Evolutionary conservation across 768 basidiomycete species (phyloP).

Genomic region (Mycena maculata): DNA sequence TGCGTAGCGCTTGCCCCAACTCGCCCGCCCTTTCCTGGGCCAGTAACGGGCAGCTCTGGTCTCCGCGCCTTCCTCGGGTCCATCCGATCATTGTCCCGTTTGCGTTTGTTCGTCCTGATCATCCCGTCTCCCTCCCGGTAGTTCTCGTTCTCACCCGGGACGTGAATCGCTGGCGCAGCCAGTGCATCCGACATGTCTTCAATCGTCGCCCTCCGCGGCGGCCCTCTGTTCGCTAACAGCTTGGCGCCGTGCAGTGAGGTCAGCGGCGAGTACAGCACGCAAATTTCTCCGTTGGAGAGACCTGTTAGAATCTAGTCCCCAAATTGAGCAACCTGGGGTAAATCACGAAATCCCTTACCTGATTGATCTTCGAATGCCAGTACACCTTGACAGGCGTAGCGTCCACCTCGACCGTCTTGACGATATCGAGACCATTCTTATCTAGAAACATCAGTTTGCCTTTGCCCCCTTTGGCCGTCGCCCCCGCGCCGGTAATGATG

Average conservation of each 20-base stretch:
- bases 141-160: conserved; percentile 93
- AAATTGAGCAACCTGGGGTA: conserved; percentile 9
- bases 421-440: conserved; percentile 76
- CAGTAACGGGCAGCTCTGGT: conserved; percentile 92
- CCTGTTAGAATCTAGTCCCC: conserved; percentile 85
- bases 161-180: conserved; percentile 88
- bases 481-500: conserved; percentile 85
- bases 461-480: conserved; percentile 70
- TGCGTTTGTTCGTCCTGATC: conserved; percentile 83
- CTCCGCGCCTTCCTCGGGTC: conserved; percentile 93
- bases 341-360: conserved; percentile 59
- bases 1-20: conserved; percentile 98
- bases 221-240: conserved; percentile 87
- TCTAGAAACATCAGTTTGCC: conserved; percentile 82
- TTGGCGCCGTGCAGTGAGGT: conserved; percentile 94
- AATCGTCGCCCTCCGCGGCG: conserved; percentile 80
- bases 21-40: conserved; percentile 92
- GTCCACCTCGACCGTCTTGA: conserved; percentile 74
- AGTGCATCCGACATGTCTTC: conserved; percentile 92
- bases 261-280: conserved; percentile 91
- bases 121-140: conserved; percentile 85
- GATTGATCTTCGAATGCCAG: conserved; percentile 99
- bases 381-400: conserved; percentile 88
- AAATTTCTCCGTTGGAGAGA: conserved; percentile 87
- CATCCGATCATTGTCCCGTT: conserved; percentile 87